Evolutionary conservation across 1,284 basidiomycete genomes (phyloP).

Genomic region (Rhodotorula sp.): DNA sequence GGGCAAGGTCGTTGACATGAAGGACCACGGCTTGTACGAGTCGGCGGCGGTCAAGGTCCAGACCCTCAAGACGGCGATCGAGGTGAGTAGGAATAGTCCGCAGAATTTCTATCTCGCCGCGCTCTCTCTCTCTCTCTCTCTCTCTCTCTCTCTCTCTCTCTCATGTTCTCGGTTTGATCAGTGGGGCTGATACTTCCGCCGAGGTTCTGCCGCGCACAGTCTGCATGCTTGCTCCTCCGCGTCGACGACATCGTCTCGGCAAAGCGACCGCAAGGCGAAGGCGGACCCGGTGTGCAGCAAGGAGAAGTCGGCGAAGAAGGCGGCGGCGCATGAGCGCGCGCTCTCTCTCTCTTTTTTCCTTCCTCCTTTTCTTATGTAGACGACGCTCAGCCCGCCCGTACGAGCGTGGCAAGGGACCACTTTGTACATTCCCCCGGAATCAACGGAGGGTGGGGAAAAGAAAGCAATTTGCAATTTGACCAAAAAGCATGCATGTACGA

Average conservation of each 20-base stretch:
- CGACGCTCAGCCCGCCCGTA: too few species aligned
- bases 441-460: too few species aligned
- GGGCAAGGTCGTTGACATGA: constrained; percentile 95
- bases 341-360: background rate
- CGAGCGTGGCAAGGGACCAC: too few species aligned
- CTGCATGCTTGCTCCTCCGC: constrained; percentile 82
- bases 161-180: too few species aligned
- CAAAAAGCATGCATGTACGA: background rate
- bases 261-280: constrained; percentile 35
- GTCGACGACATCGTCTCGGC: constrained; percentile 68
- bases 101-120: constrained; percentile 15
- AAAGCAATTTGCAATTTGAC: background rate
- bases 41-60: constrained; percentile 96
- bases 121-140: background rate
- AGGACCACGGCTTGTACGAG: constrained; percentile 87
- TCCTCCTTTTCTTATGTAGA: background rate
- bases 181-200: background rate
- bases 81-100: constrained; percentile 55
- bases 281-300: constrained; percentile 20
- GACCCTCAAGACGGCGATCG: constrained; percentile 95
- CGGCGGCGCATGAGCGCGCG: background rate
- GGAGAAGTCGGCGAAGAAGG: constrained; percentile 10
- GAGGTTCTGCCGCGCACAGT: constrained; percentile 51
- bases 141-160: background rate
- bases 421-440: too few species aligned